phyloP scores from a whole-genome alignment of 73 alveolate species.

The Tetrahymena borealis region DNA sequence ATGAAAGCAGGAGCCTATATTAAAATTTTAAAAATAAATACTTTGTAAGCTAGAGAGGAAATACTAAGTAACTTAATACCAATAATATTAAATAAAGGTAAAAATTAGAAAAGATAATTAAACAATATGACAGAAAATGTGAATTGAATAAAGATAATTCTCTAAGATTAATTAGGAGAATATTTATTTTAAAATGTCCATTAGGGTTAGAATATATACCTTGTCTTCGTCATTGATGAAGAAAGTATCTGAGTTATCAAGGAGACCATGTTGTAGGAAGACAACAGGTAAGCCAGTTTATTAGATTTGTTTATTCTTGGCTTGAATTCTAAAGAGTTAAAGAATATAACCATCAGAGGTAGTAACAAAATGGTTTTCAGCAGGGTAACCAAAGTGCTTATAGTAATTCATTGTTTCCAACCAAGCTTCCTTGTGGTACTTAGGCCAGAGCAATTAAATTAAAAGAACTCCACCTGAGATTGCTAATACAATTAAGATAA shows the following conservation, averaged over 20 bases:
- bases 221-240: constrained; percentile 65
- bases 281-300: constrained; percentile 51
- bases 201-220: too few relatives aligned
- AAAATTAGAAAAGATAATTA: too few relatives aligned
- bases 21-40: background rate
- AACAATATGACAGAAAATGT: too few relatives aligned
- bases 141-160: too few relatives aligned
- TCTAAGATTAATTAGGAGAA: too few relatives aligned
- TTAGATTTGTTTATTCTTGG: background rate
- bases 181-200: background rate
- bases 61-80: too few relatives aligned
- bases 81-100: too few relatives aligned
- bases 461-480: background rate
- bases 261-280: constrained; percentile 87
- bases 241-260: constrained; percentile 73
- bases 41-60: too few relatives aligned
- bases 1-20: constrained; percentile 71
- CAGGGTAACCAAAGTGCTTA: constrained; percentile 44
- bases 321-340: constrained; percentile 39
- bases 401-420: constrained; percentile 10
- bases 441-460: background rate
- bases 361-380: constrained; percentile 64
- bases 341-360: constrained; percentile 78
- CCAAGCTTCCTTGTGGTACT: constrained; percentile 4
- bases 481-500: background rate